Evolutionary conservation across 257 asterid genomes (phyloP).

Genomic region (Solanum sitiens): DNA sequence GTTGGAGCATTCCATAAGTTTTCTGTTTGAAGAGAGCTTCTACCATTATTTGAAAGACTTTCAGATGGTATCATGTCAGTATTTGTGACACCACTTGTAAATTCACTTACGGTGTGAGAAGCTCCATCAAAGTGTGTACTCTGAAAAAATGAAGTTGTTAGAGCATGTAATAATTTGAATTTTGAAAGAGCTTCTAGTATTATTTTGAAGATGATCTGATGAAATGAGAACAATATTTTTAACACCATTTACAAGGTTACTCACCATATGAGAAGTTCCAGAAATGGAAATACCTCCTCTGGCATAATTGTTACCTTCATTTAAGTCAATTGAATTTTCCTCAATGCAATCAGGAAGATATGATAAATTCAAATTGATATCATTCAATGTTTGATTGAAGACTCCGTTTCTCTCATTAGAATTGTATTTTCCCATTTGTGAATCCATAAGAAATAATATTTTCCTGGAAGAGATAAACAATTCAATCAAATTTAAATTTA

Average conservation of each 20-base stretch:
- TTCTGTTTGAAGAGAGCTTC: not conserved
- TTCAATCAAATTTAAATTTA: not conserved
- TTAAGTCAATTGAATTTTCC: not conserved
- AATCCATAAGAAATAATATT: no score
- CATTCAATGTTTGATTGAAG: not conserved
- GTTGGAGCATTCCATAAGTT: not conserved
- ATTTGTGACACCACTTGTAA: not conserved
- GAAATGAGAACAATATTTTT: not conserved
- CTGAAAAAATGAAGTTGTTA: not conserved
- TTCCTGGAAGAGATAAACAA: no score
- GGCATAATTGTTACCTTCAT: no score
- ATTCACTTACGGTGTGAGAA: not conserved
- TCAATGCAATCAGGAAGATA: not conserved
- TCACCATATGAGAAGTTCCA: no score
- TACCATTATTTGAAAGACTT: not conserved
- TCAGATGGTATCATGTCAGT: no score
- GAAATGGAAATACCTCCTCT: not conserved
- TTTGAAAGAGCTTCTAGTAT: not conserved
- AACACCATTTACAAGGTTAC: not conserved
- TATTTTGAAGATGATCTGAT: no score
- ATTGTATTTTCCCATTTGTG: no score
- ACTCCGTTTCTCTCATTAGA: not conserved
- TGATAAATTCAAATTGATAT: not conserved
- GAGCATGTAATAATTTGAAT: not conserved
- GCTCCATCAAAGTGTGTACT: not conserved